These are phyloP conservation scores for Lodderomyces pseudojiufengensis DNA, from an alignment of 1,139 yeast species.

Conservation along the genomic window DNA sequence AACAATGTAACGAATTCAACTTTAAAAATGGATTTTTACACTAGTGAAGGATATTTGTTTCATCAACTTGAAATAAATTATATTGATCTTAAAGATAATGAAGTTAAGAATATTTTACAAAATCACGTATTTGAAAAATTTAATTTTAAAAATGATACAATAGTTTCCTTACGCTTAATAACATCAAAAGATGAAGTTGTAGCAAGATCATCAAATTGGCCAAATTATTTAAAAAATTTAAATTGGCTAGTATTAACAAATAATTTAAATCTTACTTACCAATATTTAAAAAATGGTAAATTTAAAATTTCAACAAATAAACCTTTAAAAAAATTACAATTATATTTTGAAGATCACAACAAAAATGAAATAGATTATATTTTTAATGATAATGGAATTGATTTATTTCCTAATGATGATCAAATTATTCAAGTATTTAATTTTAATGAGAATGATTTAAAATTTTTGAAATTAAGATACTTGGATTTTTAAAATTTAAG, in stretches of 20 bases:
- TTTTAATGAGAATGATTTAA: slow-evolving; percentile 6
- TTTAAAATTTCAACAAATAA: slow-evolving; percentile 23
- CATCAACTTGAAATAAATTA: not conserved
- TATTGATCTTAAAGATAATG: slow-evolving; percentile 24
- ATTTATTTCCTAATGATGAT: slow-evolving; percentile 36
- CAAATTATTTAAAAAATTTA: slow-evolving; percentile 49
- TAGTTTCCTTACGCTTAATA: slow-evolving; percentile 19
- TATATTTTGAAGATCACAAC: slow-evolving; percentile 19
- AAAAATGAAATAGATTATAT: slow-evolving; percentile 17
- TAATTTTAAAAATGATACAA: slow-evolving; percentile 17
- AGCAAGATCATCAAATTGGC: slow-evolving; percentile 46
- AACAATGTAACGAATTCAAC: slow-evolving; percentile 16
- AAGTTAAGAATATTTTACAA: slow-evolving; percentile 13
- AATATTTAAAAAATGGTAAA: slow-evolving; percentile 16
- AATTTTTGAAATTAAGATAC: slow-evolving; percentile 2
- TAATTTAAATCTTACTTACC: slow-evolving; percentile 3
- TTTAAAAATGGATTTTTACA: slow-evolving; percentile 27
- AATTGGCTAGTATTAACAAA: slow-evolving; percentile 22
- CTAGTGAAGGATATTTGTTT: slow-evolving; percentile 13
- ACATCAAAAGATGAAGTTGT: slow-evolving; percentile 17
- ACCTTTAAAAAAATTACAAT: slow-evolving; percentile 45
- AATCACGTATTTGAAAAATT: too few relatives aligned
- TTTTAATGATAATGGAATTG: slow-evolving; percentile 42
- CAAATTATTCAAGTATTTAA: slow-evolving; percentile 5
- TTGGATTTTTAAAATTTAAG: not conserved